These are phyloP conservation scores for Carpinus fangiana DNA, from an alignment of 306 rosid species.

Conservation along the genomic window DNA sequence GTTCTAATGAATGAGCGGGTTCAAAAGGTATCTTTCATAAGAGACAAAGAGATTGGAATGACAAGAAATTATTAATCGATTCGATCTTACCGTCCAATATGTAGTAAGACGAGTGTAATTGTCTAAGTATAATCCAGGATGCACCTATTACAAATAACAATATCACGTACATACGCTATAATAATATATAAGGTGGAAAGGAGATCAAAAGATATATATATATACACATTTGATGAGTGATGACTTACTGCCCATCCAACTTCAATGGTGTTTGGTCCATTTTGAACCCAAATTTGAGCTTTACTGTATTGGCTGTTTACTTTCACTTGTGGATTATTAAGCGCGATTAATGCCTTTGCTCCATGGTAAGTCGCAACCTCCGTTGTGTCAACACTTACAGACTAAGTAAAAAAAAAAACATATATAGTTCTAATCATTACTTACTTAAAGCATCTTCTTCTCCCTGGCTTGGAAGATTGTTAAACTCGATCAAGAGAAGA, in stretches of 20 bases:
- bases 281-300: not conserved
- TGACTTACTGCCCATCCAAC: not conserved
- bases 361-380: not conserved
- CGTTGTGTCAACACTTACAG: not conserved
- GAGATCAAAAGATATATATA: too few relatives aligned
- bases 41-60: not conserved
- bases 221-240: not conserved
- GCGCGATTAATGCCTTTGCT: not conserved
- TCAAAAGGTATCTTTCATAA: not conserved
- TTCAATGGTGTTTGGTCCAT: not conserved
- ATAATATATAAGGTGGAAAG: too few relatives aligned
- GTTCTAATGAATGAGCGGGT: not conserved
- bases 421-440: too few relatives aligned
- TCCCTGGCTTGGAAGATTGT: too few relatives aligned
- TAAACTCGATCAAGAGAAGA: too few relatives aligned
- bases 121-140: not conserved
- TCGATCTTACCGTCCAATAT: not conserved
- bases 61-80: not conserved
- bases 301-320: not conserved
- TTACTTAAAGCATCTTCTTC: too few relatives aligned
- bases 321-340: not conserved
- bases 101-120: not conserved
- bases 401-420: not conserved
- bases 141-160: too few relatives aligned
- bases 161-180: too few relatives aligned